A percentile compares a stretch with the other conserved stretches of the same genome.
phyloP scores from a whole-genome alignment of 192 early-diverging fungal genomes.

The Powellomyces hirtus region DNA sequence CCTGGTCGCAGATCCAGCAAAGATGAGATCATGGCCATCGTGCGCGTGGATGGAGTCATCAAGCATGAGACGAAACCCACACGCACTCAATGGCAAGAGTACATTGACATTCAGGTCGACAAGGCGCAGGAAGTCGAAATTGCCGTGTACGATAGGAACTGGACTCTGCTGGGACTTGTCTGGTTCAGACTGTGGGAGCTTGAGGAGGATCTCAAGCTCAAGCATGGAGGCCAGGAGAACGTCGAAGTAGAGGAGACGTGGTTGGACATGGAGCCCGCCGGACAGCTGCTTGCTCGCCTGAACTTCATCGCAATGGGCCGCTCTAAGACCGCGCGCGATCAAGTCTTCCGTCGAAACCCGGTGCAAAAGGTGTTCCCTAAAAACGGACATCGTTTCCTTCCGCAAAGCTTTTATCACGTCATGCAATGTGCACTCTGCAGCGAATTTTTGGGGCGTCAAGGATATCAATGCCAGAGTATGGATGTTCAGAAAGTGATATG shows the following conservation, averaged over 20 bases:
- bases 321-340: conserved; percentile 44
- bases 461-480: conserved; percentile 88
- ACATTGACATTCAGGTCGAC: conserved; percentile 82
- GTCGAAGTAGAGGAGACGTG: conserved; percentile 70
- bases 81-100: conserved; percentile 72
- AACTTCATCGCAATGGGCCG: conserved; percentile 62
- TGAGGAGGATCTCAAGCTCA: conserved; percentile 70
- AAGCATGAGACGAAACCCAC: conserved; percentile 69
- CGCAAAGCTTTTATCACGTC: conserved; percentile 85
- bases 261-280: conserved; percentile 92
- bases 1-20: conserved; percentile 50
- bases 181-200: conserved; percentile 93
- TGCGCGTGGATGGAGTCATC: conserved; percentile 76
- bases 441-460: conserved; percentile 80
- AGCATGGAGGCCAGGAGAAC: conserved; percentile 22
- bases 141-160: conserved; percentile 62
- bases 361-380: conserved; percentile 48
- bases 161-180: conserved; percentile 69
- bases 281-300: conserved; percentile 81
- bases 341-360: conserved; percentile 39
- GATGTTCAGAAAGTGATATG: not conserved
- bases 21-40: conserved; percentile 72
- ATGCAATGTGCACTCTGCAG: conserved; percentile 93
- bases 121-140: conserved; percentile 91
- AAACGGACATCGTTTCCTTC: conserved; percentile 90